A percentile compares a stretch with the other conserved stretches of the same genome.
Conservation (phyloP, 139 green algal species). For the Chlamydomonas eustigma region DNA sequence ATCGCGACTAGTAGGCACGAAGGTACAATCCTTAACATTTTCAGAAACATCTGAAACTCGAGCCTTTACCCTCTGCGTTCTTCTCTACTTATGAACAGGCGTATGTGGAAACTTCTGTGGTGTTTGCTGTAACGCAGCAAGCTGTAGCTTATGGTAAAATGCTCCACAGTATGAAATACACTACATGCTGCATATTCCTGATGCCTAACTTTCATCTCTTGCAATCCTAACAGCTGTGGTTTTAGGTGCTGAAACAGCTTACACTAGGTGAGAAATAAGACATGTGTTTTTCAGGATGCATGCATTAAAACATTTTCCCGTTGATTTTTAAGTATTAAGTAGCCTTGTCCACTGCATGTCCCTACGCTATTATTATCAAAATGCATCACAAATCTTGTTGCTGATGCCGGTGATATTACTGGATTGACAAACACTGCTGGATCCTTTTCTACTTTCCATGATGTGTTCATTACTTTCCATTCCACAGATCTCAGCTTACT, state of each 20-base stretch:
- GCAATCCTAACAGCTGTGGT: slow-evolving; percentile 22
- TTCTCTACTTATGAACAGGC: no score
- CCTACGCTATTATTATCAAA: no score
- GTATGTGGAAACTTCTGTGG: slow-evolving; percentile 24
- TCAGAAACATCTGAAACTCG: no score
- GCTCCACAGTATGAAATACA: neutral
- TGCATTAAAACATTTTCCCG: no score
- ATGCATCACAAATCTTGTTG: no score
- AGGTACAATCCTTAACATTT: no score
- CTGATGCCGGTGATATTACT: neutral
- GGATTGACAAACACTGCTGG: neutral
- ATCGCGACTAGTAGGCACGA: no score
- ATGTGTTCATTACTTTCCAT: neutral
- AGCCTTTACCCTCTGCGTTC: no score
- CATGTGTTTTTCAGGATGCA: neutral
- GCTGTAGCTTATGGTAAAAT: slow-evolving; percentile 41
- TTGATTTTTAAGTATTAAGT: no score
- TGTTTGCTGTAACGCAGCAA: slow-evolving; percentile 48
- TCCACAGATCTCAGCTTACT: neutral
- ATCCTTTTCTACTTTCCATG: neutral
- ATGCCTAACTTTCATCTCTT: neutral
- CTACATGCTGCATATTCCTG: neutral
- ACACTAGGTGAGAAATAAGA: slow-evolving; percentile 27
- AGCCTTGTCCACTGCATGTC: no score
- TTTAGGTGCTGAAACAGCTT: slow-evolving; percentile 18